Percentiles rank a stretch among this genome's conserved stretches.
Evolutionary conservation across 768 basidiomycete species (phyloP).

Genomic region (Suillus placidus): DNA sequence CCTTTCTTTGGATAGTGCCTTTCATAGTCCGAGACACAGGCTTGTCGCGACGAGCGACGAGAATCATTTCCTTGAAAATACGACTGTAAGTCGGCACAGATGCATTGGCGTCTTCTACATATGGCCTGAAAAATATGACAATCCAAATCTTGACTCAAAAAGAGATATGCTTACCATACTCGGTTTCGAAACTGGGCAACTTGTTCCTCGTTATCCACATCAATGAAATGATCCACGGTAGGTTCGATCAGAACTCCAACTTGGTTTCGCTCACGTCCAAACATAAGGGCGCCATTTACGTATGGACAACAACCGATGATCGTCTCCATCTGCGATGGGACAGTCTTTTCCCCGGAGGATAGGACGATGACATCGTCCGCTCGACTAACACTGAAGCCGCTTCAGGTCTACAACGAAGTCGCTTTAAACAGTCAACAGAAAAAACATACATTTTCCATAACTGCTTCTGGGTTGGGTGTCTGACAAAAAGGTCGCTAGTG

Average conservation of each 20-base stretch:
- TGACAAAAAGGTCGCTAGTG: conserved; percentile 44
- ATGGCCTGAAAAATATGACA: conserved; percentile 25
- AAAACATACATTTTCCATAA: conserved; percentile 43
- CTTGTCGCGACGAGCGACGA: conserved; percentile 40
- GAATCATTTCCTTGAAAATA: conserved; percentile 51
- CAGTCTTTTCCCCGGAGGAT: conserved; percentile 31
- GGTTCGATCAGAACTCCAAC: conserved; percentile 34
- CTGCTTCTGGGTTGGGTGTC: conserved; percentile 42
- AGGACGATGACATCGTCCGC: conserved; percentile 34
- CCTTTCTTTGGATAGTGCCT: conserved; percentile 22
- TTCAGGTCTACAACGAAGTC: neutral
- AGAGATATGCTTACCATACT: conserved; percentile 20
- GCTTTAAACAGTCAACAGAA: neutral
- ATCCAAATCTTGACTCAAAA: neutral
- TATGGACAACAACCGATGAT: conserved; percentile 16
- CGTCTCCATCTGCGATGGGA: conserved; percentile 32
- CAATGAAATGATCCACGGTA: conserved; percentile 17
- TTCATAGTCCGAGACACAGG: conserved; percentile 42
- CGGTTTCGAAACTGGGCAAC: conserved; percentile 14
- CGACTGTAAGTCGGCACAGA: conserved; percentile 38
- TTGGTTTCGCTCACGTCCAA: conserved; percentile 29
- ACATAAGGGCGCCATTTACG: conserved; percentile 27
- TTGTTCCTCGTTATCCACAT: conserved; percentile 12
- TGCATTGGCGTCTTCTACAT: conserved; percentile 41
- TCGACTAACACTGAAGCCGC: conserved; percentile 36